Base-by-base conservation (phyloP, 768 basidiomycete genomes). In the Podaxis sp. region DNA sequence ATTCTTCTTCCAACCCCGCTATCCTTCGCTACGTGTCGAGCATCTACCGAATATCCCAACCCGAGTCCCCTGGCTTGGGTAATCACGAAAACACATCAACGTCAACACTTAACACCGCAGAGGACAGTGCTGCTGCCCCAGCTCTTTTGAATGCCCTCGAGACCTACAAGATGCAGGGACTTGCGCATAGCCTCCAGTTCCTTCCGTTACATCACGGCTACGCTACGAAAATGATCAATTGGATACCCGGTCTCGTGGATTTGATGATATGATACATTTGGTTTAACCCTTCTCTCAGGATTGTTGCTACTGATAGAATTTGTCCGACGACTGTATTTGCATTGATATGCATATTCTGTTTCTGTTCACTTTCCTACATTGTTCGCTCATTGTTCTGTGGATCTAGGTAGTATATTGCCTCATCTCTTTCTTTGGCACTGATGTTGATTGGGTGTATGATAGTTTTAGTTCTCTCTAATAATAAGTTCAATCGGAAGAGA, bases 161-260 rank as follows among this genome's bases (percentile, higher is more conserved):
- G 61, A 87, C 90, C 46, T 71, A 88, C 57, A 78, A 79, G 29
- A 91, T 94, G 90, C 82, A 83, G 63, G 91, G 91, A 6, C 76
- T 94, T 2, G 84, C 85, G n/a, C 86, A 80, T 65, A 86, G 79
- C 68, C 89, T 90, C 77, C 80, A 83, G 64, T 94, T 94, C 76
- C 72, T 91, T 37, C 79, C 87, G 2, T 75, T 82, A 17, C 72
- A 76, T 63, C 80, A 81, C 52, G 79, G 79, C 17, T 79, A 82
- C 25, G 86, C 84, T 64, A 81, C 84, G 55, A 85, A 82, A 68
- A 83, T 91, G 77, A 82, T 90, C 63, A 83, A 86, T 59, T 93
- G 89, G 89, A 90, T 92, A 63, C 86, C 89, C 36, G 81, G 66
- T 54, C 66, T 80, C 61, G 73, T 80, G 24, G 61, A 68, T 52